phyloP scores from a whole-genome alignment of 441 rosid genomes.

The Populus tomentosa region DNA sequence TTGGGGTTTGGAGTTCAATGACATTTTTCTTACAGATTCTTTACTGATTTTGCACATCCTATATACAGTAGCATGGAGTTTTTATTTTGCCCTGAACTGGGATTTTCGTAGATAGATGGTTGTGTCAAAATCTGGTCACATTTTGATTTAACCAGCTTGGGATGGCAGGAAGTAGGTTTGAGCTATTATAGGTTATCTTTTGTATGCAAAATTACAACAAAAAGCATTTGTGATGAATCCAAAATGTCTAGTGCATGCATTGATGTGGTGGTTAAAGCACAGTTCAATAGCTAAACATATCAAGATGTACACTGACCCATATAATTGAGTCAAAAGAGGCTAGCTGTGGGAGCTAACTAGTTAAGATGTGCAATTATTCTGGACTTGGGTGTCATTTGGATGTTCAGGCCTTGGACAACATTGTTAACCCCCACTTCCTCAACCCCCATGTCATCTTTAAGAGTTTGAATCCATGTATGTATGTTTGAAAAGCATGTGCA shows the following conservation, averaged over 20 bases:
- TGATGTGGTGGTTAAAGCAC: neutral
- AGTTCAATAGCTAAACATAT: neutral
- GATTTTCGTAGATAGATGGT: neutral
- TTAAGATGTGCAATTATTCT: neutral
- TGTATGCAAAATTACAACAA: neutral
- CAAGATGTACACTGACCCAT: neutral
- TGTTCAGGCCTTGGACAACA: neutral
- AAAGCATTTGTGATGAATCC: neutral
- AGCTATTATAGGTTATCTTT: neutral
- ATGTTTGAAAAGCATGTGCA: neutral
- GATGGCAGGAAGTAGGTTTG: neutral
- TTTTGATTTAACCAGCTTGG: neutral
- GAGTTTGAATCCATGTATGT: neutral
- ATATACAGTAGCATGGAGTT: neutral
- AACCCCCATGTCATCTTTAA: neutral
- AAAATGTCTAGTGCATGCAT: neutral
- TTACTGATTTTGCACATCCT: neutral
- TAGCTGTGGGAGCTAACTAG: neutral
- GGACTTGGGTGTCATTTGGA: neutral
- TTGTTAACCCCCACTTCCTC: neutral
- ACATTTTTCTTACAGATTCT: neutral
- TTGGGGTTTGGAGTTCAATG: neutral
- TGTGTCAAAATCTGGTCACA: neutral
- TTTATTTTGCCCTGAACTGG: neutral
- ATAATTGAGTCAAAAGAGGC: neutral